phyloP scores from a whole-genome alignment of 139 green algal species.

The Micractinium conductrix region DNA sequence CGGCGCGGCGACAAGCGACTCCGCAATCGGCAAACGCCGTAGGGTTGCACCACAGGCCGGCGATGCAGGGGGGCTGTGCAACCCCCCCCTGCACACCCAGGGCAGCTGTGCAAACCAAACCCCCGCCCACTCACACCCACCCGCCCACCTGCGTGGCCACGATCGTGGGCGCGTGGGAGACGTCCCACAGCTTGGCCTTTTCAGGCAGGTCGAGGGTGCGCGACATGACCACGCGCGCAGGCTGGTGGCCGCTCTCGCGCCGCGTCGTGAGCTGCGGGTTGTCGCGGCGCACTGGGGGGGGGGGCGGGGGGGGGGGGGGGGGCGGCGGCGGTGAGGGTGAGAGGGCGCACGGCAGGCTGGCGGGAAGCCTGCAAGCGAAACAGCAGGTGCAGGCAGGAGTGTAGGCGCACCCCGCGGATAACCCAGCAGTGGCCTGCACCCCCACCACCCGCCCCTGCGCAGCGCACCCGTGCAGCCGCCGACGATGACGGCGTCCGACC shows the following conservation, averaged over 20 bases:
- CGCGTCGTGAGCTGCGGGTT: conserved; percentile 97
- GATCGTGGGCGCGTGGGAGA: conserved; percentile 89
- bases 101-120: too few species aligned
- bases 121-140: too few species aligned
- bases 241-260: conserved; percentile 83
- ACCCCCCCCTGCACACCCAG: too few species aligned
- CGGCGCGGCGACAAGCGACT: too few species aligned
- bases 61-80: too few species aligned
- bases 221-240: conserved; percentile 92
- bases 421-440: too few species aligned
- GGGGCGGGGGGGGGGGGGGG: neutral
- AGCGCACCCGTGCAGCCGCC: conserved; percentile 84
- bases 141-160: conserved; percentile 98
- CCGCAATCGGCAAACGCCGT: too few species aligned
- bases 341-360: neutral
- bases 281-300: conserved; percentile 77
- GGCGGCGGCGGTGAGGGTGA: neutral
- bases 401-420: too few species aligned
- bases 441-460: too few species aligned
- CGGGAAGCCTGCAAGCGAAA: too few species aligned
- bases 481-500: conserved; percentile 92
- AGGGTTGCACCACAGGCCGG: too few species aligned
- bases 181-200: conserved; percentile 93
- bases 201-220: conserved; percentile 91
- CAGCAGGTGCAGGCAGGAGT: neutral